Evolutionary conservation across 305 asterid species (phyloP).

Genomic region (Stenogyne calaminthoides): DNA sequence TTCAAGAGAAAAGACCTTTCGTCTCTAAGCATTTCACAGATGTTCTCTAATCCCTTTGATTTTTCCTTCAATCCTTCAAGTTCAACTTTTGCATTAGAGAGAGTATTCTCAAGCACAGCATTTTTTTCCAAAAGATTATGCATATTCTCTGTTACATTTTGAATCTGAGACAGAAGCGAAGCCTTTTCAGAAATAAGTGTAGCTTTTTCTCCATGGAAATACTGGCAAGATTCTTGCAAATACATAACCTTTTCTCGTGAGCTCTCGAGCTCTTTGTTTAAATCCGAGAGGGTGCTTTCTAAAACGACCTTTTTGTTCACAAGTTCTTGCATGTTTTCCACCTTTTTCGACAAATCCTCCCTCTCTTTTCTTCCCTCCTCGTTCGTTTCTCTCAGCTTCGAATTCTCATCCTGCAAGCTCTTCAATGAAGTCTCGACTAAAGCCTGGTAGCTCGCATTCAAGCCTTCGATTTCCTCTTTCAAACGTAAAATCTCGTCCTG

Average conservation of each 20-base stretch:
- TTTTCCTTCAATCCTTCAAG: constrained; percentile 90
- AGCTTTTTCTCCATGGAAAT: constrained; percentile 64
- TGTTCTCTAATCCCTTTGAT: constrained; percentile 79
- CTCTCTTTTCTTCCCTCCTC: constrained; percentile 56
- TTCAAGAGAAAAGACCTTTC: constrained; percentile 71
- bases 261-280: constrained; percentile 59
- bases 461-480: constrained; percentile 67
- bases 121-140: constrained; percentile 73
- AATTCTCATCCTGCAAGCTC: constrained; percentile 66
- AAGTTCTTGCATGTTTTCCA: constrained; percentile 63
- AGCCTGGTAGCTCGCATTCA: constrained; percentile 54
- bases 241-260: constrained; percentile 46
- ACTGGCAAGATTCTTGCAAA: constrained; percentile 63
- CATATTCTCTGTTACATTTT: constrained; percentile 71
- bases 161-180: constrained; percentile 72
- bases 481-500: constrained; percentile 58
- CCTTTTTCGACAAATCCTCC: constrained; percentile 51
- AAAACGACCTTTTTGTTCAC: constrained; percentile 43
- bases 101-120: constrained; percentile 75
- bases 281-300: constrained; percentile 55
- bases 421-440: constrained; percentile 54
- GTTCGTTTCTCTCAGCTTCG: constrained; percentile 44
- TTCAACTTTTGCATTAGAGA: constrained; percentile 73
- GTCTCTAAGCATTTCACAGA: constrained; percentile 73
- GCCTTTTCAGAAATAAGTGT: constrained; percentile 70